phyloP scores from a whole-genome alignment of 2,329 filamentous ascomycete species.

The Alternaria sp. region DNA sequence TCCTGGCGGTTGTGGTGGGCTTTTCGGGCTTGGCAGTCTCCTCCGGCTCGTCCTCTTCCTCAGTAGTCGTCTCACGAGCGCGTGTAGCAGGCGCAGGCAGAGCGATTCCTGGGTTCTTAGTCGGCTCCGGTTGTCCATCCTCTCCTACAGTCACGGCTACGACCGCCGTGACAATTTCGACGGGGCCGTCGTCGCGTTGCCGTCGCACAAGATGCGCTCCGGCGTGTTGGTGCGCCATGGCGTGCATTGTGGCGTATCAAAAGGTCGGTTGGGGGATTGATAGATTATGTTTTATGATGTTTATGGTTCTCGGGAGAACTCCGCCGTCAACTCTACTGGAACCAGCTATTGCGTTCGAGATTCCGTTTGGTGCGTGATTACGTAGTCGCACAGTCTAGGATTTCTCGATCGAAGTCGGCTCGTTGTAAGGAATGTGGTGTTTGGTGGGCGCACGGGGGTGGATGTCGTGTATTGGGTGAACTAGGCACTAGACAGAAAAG shows the following conservation, averaged over 20 bases:
- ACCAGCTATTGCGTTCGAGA: slow-evolving; percentile 15
- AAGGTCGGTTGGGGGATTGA: background rate
- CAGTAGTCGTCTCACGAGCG: slow-evolving; percentile 18
- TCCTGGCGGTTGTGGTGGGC: slow-evolving; percentile 24
- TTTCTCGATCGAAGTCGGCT: slow-evolving; percentile 18
- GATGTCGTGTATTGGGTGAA: slow-evolving; percentile 30
- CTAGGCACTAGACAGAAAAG: slow-evolving; percentile 42
- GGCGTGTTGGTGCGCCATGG: slow-evolving; percentile 34
- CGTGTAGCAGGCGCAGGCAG: slow-evolving; percentile 30
- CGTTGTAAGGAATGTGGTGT: slow-evolving; percentile 40
- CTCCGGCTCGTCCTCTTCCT: slow-evolving; percentile 17
- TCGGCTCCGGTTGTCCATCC: slow-evolving; percentile 50
- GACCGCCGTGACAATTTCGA: slow-evolving; percentile 42
- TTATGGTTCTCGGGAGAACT: background rate
- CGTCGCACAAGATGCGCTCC: slow-evolving; percentile 39
- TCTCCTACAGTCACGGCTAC: slow-evolving; percentile 60
- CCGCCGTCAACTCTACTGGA: background rate
- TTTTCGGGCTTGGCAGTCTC: slow-evolving; percentile 20
- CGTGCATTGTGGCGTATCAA: slow-evolving; percentile 13
- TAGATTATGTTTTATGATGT: background rate
- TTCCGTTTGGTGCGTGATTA: slow-evolving; percentile 25
- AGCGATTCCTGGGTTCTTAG: slow-evolving; percentile 10
- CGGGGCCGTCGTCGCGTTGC: slow-evolving; percentile 26
- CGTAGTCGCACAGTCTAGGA: slow-evolving; percentile 26
- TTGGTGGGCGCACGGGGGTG: slow-evolving; percentile 19